Base-by-base conservation (phyloP, 441 rosid species). In the Gossypium lobatum region DNA sequence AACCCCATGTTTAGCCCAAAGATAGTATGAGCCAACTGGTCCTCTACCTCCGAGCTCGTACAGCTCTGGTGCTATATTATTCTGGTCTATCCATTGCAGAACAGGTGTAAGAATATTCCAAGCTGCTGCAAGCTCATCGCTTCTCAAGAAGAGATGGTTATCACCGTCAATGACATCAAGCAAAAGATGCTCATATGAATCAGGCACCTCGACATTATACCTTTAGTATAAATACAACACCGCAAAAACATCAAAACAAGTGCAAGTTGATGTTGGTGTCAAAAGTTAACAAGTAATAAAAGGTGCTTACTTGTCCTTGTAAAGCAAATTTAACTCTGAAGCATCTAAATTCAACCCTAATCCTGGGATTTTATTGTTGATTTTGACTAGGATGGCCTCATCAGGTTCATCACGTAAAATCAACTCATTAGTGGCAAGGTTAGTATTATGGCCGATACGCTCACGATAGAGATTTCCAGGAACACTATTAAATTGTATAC, bases 81-180 rank as follows among this genome's bases (percentile, higher is more conserved):
- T 81, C 87, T 78, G 80, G 77, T 91, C 93, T 69, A 93, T 81
- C 80, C 86, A 93, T 50, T 84, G 75, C 42, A 88, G 76, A 67
- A 90, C 74, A 0, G 91, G 95, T 65, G 78, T 80, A 26, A 88
- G 70, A 78, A 87, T 88, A 60, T 62, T 81, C 98, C 98, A 91
- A 39, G 91, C 90, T 8, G 91, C 92, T 4, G 88, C 85, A 28
- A 90, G 89, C 85, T 90, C 95, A 64, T 91, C 91, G 28, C 93
- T 91, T 80, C 93, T 84, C 90, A 89, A 80, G 76, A 93, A 91
- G 4, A 88, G 91, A 82, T 88, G 95, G 79, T 80, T 93, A 77
- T 89, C 97, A 21, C 97, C 94, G 50, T 91, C 93, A 13, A 93
- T 78, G 52, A 88, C 97, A 39, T 93, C 97, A 25, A 89, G 95